Base-by-base conservation (phyloP, 2,329 filamentous ascomycete species). In the Monosporascus sp. region DNA sequence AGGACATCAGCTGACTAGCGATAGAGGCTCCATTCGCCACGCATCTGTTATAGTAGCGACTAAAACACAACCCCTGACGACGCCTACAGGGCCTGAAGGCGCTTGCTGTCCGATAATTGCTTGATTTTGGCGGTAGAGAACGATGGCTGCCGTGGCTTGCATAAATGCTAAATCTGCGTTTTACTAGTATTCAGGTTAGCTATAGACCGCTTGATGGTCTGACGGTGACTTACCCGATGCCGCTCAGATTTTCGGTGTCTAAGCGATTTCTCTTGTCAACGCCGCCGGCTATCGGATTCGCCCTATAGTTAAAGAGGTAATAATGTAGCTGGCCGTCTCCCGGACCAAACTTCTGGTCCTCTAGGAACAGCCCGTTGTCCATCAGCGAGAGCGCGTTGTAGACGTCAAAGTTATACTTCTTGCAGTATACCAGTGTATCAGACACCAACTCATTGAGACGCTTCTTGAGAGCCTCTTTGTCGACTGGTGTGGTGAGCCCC, bases 301-400 rank as follows among this genome's bases (percentile, higher is more conserved):
- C 89, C 53, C 91, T 85, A 77, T 97, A 99, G 74, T 99, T 99
- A 80, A 95, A 99, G 35, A 99, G 78, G 72, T 99, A 99, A 74
- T 92, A 99, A 72, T 99, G 91, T 63, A 99, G 78, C 70, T 94
- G 91, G 47, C 94, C 94, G 69, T 99, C 94, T 35, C 94, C 94
- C 5, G 88, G 86, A 45, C 93, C 94, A 65, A 97, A 99, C 72
- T 96, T 96, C 67, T 97, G 90, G 61, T 97, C 81, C 68, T 93
- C 87, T 6, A 99, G 79, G 81, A 99, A 97, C 20, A 97, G 80
- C 1, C 85, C 88, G 70, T 99, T 99, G 72, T 99, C 93, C 73
- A 96, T 87, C 40, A 97, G 79, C 0, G 92, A 96, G 52, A 99
- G 80, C 0, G 91, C 93, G 67, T 99, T 99, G 78, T 97, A 95